Evolutionary conservation across 176 grass and related monocot genomes (phyloP).

Genomic region (Themeda triandra): DNA sequence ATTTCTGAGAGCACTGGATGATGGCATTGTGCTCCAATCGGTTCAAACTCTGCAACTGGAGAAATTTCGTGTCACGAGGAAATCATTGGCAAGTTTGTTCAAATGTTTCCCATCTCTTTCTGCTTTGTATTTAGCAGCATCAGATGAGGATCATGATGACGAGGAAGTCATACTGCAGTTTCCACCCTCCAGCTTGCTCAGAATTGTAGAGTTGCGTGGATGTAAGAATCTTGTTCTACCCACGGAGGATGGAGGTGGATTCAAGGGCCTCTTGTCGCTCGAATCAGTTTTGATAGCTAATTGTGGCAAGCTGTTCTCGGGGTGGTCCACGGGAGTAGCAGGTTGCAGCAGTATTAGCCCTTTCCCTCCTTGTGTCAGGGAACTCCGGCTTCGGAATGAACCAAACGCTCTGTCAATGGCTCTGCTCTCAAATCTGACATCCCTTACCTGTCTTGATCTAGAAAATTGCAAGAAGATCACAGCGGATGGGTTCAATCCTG

Average conservation of each 20-base stretch:
- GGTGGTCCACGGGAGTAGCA: not conserved
- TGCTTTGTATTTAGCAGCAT: not conserved
- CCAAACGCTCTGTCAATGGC: not conserved
- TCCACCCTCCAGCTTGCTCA: conserved; percentile 1
- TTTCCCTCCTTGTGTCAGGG: not conserved
- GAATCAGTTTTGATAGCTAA: accelerated
- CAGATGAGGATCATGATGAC: not conserved
- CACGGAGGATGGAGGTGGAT: not conserved
- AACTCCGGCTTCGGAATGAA: accelerated
- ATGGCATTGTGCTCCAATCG: not conserved
- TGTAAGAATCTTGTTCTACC: not conserved
- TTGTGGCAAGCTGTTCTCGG: not conserved
- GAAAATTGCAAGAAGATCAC: accelerated
- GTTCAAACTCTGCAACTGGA: accelerated
- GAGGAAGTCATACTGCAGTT: not conserved
- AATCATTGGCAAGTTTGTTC: not conserved
- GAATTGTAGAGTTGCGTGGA: too few relatives aligned
- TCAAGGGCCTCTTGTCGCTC: not conserved
- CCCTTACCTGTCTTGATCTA: not conserved
- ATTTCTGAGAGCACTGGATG: not conserved
- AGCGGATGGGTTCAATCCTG: not conserved
- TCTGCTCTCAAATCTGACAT: not conserved
- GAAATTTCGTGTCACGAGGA: accelerated
- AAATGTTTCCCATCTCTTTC: not conserved
- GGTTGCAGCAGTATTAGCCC: not conserved